Base-by-base conservation (phyloP, 2,329 filamentous ascomycete genomes). In the Alternaria sp. region DNA sequence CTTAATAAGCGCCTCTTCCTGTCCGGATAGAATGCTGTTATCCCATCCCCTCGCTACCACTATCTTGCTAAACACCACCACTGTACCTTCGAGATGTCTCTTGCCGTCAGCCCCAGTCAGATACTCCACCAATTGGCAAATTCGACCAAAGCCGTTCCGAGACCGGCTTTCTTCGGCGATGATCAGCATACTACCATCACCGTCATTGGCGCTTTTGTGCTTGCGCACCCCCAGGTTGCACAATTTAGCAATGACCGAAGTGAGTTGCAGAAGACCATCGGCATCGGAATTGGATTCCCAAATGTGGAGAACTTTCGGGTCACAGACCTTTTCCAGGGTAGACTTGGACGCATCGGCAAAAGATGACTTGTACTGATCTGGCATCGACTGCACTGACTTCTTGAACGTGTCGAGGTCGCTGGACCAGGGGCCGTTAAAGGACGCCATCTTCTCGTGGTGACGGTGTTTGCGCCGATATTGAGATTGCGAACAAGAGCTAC, bases 271-370 rank as follows among this genome's bases (percentile, higher is more conserved):
- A 16, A 78, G 61, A 22, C 63, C 68, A 30, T 77, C 75, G 14
- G 75, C 56, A 30, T 78, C 75, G 1, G 72, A 70, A 12, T 75
- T 67, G 0, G 67, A 63, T 48, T 78, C 75, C 75, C 75, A 78
- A n/a, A 78, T 60, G 47, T 76, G 73, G 1, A 78, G 59, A 11
- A 66, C 66, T 6, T 63, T 47, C 6, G 65, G 28, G 24, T 73
- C 59, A 46, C 69, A 73, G 14, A 75, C 59, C 20, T 65, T 64
- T 16, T 69, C 60, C 0, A 73, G 55, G 3, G 69, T 65, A 1
- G 60, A 48, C 18, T 66, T 62, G 0, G 74, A 75, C 2, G 67
- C 60, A 6, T 51, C 56, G 18, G 66, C 55, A 46, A 76, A 73
- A 6, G 66, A 34, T 1, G 62, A 36, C 39, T 72, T 73, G 63